phyloP scores from a whole-genome alignment of 2,329 filamentous ascomycete species.

The Pseudocercospora macadamiae region DNA sequence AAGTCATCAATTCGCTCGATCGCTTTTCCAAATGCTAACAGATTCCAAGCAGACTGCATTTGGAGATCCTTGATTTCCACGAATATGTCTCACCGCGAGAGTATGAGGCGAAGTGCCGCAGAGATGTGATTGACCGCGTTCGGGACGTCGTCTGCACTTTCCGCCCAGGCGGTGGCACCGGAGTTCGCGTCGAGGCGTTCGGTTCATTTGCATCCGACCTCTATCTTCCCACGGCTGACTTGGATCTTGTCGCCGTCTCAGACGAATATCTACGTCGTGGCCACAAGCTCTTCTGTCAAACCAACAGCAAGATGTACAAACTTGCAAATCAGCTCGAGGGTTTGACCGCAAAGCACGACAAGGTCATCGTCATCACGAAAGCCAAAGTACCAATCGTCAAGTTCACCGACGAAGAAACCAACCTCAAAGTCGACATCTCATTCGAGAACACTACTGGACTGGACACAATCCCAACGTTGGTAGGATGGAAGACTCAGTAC shows the following conservation, averaged over 20 bases:
- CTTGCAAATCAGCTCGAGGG: constrained; percentile 65
- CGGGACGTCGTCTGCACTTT: constrained; percentile 58
- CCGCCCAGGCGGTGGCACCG: constrained; percentile 36
- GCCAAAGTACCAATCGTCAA: constrained; percentile 93
- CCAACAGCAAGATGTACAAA: constrained; percentile 60
- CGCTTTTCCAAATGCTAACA: constrained; percentile 39
- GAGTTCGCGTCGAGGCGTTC: constrained; percentile 71
- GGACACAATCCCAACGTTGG: constrained; percentile 77
- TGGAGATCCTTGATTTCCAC: constrained; percentile 88
- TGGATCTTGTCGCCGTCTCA: constrained; percentile 86
- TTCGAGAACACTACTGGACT: constrained; percentile 91
- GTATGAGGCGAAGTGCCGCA: constrained; percentile 77
- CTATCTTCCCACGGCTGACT: constrained; percentile 79
- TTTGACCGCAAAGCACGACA: constrained; percentile 60
- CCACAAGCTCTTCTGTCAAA: constrained; percentile 52
- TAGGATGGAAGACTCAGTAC: constrained; percentile 75
- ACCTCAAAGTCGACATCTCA: constrained; percentile 85
- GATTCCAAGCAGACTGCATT: constrained; percentile 65
- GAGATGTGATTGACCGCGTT: constrained; percentile 72
- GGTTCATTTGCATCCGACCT: constrained; percentile 86
- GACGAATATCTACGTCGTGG: constrained; percentile 60
- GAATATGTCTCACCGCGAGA: constrained; percentile 75
- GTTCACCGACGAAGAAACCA: constrained; percentile 76
- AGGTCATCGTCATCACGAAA: constrained; percentile 68
- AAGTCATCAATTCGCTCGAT: constrained; percentile 21